Conservation (phyloP, 176 grass and related monocot genomes). For the Metroxylon sagu region DNA sequence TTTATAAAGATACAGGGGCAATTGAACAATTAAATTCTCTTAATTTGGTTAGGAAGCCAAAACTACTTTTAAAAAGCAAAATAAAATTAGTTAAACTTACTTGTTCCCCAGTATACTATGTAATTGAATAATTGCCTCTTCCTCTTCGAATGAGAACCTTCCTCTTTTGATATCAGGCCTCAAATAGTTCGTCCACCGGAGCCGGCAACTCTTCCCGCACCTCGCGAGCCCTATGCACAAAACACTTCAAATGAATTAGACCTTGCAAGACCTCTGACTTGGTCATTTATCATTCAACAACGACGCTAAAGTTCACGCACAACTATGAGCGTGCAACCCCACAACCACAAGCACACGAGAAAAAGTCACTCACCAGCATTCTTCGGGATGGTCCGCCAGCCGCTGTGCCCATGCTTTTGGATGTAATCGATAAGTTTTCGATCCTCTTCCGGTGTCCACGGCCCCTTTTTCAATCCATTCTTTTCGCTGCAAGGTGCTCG, state of each 20-base stretch:
- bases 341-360: no score
- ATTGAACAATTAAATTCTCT: no score
- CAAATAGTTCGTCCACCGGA: constrained; percentile 94
- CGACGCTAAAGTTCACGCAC: no score
- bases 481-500: constrained; percentile 88
- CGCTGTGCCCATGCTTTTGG: constrained; percentile 68
- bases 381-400: constrained; percentile 83
- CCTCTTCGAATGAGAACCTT: constrained; percentile 94
- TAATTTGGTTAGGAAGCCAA: no score
- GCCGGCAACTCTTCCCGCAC: constrained; percentile 97
- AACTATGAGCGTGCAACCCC: no score
- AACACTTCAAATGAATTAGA: neutral
- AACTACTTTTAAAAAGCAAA: no score
- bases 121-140: constrained; percentile 90
- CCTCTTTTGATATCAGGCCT: constrained; percentile 93
- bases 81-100: constrained; percentile 26
- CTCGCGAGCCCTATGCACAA: constrained; percentile 49
- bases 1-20: no score
- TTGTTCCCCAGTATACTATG: constrained; percentile 96
- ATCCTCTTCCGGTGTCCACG: constrained; percentile 89
- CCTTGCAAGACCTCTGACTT: no score
- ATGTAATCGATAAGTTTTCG: constrained; percentile 84
- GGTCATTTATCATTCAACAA: no score
- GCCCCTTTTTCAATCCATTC: constrained; percentile 80
- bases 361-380: constrained; percentile 58